These are phyloP conservation scores for Suillus sp. DNA, from an alignment of 768 basidiomycete species.

Conservation along the genomic window DNA sequence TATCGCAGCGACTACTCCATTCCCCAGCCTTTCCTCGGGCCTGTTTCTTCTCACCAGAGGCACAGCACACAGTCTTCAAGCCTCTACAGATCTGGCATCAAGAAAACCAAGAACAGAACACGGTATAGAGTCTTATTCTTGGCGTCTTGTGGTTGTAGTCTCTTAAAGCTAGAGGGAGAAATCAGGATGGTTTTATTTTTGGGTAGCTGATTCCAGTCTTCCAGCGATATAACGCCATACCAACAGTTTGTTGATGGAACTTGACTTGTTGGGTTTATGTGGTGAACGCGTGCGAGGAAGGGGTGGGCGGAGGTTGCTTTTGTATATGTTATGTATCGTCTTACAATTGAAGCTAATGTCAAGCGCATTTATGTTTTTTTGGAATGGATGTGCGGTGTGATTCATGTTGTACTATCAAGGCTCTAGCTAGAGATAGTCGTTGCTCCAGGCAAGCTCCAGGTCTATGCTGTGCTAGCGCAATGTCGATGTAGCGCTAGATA, in stretches of 20 bases:
- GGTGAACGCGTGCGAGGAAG: conserved; percentile 1
- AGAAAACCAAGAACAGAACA: conserved; percentile 1
- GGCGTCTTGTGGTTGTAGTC: neutral
- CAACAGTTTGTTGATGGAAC: conserved; percentile 1
- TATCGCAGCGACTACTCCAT: neutral
- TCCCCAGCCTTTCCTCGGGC: conserved; percentile 1
- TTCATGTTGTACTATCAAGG: too few relatives aligned
- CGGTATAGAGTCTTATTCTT: conserved; percentile 9
- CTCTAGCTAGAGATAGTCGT: too few relatives aligned
- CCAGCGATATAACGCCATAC: neutral
- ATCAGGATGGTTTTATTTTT: neutral
- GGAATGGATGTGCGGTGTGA: neutral
- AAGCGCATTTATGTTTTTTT: neutral
- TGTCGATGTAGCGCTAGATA: neutral
- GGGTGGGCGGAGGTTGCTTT: neutral
- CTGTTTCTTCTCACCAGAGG: neutral
- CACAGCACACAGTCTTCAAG: conserved; percentile 2
- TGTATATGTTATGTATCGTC: conserved; percentile 6
- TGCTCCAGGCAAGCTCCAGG: too few relatives aligned
- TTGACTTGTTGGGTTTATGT: neutral
- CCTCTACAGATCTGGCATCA: neutral
- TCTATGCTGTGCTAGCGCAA: neutral
- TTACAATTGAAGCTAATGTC: conserved; percentile 8
- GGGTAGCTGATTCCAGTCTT: conserved; percentile 9
- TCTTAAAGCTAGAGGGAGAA: neutral